phyloP scores from a whole-genome alignment of 305 asterid species.

The Euphrasia arctica region DNA sequence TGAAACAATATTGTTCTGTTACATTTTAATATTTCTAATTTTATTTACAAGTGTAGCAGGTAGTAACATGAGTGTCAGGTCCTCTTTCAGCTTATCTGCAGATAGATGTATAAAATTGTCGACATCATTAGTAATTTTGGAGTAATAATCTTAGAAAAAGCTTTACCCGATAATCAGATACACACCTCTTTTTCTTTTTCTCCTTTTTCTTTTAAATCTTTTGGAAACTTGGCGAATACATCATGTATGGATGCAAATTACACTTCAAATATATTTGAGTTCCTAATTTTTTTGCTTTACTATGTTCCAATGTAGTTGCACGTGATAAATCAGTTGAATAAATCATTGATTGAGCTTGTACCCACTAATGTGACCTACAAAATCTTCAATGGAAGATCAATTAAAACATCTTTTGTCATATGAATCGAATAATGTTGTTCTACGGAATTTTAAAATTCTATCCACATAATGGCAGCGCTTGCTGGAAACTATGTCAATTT shows the following conservation, averaged over 20 bases:
- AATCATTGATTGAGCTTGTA: conserved; percentile 4
- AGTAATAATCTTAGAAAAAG: conserved; percentile 2
- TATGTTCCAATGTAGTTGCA: conserved; percentile 10
- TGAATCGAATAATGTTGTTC: conserved; percentile 21
- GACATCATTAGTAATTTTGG: background rate
- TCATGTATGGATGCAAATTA: conserved; percentile 18
- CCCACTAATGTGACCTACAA: conserved; percentile 7
- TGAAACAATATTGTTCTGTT: conserved; percentile 13
- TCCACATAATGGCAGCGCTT: conserved; percentile 57
- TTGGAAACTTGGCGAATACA: conserved; percentile 11
- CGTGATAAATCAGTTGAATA: conserved; percentile 9
- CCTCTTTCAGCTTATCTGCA: conserved; percentile 19
- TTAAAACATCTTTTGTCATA: conserved; percentile 4
- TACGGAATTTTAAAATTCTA: conserved; percentile 13
- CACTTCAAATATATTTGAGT: conserved; percentile 4
- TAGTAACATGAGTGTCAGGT: conserved; percentile 7
- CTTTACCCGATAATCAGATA: conserved; percentile 13
- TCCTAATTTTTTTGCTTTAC: conserved; percentile 4
- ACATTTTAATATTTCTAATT: background rate
- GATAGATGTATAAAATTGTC: conserved; percentile 1
- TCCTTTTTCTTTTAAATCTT: background rate
- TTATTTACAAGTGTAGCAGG: conserved; percentile 1
- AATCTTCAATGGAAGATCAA: conserved; percentile 1
- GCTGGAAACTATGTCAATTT: conserved; percentile 96
- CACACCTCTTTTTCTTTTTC: conserved; percentile 9